Conservation (phyloP, 371 early-diverging fungal species). For the Syncephalastrum monosporum region DNA sequence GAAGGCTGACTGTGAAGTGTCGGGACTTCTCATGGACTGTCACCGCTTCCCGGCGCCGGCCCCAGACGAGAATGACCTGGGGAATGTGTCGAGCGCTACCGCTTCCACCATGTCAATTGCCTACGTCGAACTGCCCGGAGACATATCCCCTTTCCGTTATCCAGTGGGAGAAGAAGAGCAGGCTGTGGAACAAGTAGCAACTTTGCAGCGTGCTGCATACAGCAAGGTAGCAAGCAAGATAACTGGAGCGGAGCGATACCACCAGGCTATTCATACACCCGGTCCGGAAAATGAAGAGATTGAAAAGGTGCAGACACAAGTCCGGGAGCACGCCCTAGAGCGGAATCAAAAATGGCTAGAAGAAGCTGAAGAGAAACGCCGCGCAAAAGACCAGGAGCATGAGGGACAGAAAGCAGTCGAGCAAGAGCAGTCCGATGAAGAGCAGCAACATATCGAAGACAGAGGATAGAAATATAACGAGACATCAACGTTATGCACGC, state of each 20-base stretch:
- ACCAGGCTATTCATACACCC: slow-evolving; percentile 30
- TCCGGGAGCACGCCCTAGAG: slow-evolving; percentile 3
- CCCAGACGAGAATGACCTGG: too few species aligned
- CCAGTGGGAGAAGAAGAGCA: slow-evolving; percentile 24
- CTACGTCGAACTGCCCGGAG: slow-evolving; percentile 23
- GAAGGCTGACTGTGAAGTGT: slow-evolving; percentile 6
- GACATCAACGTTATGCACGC: too few species aligned
- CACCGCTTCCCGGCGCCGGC: slow-evolving; percentile 7
- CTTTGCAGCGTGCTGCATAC: slow-evolving; percentile 17
- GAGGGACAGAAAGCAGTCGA: slow-evolving; percentile 2
- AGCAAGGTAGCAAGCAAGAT: slow-evolving; percentile 14
- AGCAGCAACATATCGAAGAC: background rate
- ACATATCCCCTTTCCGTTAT: slow-evolving; percentile 24
- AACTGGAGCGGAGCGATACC: slow-evolving; percentile 22
- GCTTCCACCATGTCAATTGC: slow-evolving; percentile 6
- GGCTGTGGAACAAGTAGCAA: slow-evolving; percentile 20
- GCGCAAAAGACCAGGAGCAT: background rate
- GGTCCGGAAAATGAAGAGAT: slow-evolving; percentile 17
- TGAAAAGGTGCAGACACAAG: slow-evolving; percentile 11
- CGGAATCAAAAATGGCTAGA: slow-evolving; percentile 2
- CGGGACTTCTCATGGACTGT: slow-evolving; percentile 10
- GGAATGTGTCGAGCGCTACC: background rate
- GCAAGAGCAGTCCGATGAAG: background rate
- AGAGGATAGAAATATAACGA: too few species aligned
- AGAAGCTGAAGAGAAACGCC: too few species aligned